Base-by-base conservation (phyloP, 2,329 filamentous ascomycete species). In the Ceratocystis huliohia region DNA sequence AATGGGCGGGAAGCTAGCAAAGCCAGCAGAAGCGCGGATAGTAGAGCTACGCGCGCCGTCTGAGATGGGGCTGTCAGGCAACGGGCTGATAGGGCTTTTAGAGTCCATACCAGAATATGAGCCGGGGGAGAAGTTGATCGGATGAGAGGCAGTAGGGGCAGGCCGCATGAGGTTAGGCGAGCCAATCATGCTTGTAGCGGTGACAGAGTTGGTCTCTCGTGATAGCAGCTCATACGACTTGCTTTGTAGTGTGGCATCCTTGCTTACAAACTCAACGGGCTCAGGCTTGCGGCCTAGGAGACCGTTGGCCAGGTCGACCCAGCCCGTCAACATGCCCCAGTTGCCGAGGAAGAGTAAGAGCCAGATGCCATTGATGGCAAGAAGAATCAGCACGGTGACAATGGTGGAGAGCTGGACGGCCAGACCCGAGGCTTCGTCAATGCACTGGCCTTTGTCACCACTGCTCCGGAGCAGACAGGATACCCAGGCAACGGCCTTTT, bases 281-380 rank as follows among this genome's bases (percentile, higher is more conserved):
- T 84, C 84, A 73, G 88, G 84, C 68, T 76, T 78, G 65, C 79
- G 77, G 45, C 77, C 75, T 68, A 84, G 76, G 62, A 78, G 73
- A 46, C 75, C 74, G 65, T 75, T 78, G 70, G 86, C 75, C 53
- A 92, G 76, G 30, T 95, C 86, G 53, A 79, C 70, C 94, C 94
- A 99, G 69, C 88, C 94, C 2, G 80, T 82, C 66, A 95, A 79
- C 86, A 97, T 95, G n/a, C 88, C 87, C 74, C 84, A 85, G 64
- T 92, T 87, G 46, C 88, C 88, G 41, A 96, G 84, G 67, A 97
- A 84, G 65, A 96, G 75, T 67, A 95, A 81, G 63, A 88, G 84
- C 85, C 93, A 96, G 61, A 97, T 78, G 6, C 93, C 93, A 70
- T 92, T 92, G 70, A 91, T 80, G 86, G 88, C 86, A 5, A 99